Percentiles rank a stretch among this genome's conserved stretches.
These are phyloP conservation scores for Piloderma croceum DNA, from an alignment of 768 basidiomycete genomes.

Conservation along the genomic window DNA sequence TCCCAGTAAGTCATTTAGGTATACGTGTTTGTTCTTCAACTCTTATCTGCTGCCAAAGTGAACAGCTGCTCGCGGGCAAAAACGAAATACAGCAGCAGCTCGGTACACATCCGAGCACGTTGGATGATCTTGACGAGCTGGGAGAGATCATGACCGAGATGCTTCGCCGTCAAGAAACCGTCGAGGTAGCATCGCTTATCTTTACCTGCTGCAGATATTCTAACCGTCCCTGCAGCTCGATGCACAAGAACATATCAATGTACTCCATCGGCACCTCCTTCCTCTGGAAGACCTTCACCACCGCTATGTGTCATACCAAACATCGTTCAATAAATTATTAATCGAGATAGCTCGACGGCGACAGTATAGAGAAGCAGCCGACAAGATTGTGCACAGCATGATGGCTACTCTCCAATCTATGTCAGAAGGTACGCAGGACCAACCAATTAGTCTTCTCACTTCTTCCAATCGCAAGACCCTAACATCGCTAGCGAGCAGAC, in stretches of 20 bases:
- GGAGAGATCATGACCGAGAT: slow-evolving; percentile 78
- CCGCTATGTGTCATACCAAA: slow-evolving; percentile 63
- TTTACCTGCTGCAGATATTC: neutral
- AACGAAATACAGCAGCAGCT: slow-evolving; percentile 41
- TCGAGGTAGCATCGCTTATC: slow-evolving; percentile 47
- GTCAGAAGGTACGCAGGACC: slow-evolving; percentile 49
- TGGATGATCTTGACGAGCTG: slow-evolving; percentile 70
- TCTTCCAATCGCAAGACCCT: neutral
- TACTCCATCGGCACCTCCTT: slow-evolving; percentile 55
- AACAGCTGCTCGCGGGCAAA: slow-evolving; percentile 42
- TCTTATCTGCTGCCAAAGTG: slow-evolving; percentile 30
- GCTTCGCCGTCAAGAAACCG: slow-evolving; percentile 59
- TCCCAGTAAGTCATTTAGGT: slow-evolving; percentile 57
- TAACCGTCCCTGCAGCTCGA: slow-evolving; percentile 32
- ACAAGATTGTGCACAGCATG: slow-evolving; percentile 63
- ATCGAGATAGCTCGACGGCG: slow-evolving; percentile 66
- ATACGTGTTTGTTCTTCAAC: no score
- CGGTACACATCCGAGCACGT: slow-evolving; percentile 39
- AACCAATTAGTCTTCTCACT: neutral
- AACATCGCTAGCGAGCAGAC: slow-evolving; percentile 54
- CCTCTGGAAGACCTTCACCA: slow-evolving; percentile 61
- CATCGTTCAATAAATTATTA: slow-evolving; percentile 68
- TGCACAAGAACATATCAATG: slow-evolving; percentile 47
- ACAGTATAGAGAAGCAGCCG: slow-evolving; percentile 60
- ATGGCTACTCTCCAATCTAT: slow-evolving; percentile 56